Percentiles rank a stretch among this genome's conserved stretches.
These are phyloP conservation scores for Sporothrix euskadiensis DNA, from an alignment of 2,329 filamentous ascomycete species.

Conservation along the genomic window DNA sequence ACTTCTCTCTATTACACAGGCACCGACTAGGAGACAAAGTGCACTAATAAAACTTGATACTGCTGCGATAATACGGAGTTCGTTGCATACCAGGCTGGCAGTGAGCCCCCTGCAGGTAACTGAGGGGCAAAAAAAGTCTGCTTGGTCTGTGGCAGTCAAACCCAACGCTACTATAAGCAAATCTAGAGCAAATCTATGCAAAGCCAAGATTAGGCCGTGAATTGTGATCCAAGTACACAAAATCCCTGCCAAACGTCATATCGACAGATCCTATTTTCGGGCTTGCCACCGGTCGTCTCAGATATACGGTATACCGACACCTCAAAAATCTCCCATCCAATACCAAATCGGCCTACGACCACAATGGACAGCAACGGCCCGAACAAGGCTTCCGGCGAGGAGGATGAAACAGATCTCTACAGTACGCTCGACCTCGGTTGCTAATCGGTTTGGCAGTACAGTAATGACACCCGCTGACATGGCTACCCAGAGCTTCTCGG, in stretches of 20 bases:
- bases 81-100: not conserved
- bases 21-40: not conserved
- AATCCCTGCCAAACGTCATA: not conserved
- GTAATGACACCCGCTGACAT: not conserved
- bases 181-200: not conserved
- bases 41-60: not conserved
- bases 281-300: not conserved
- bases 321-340: not conserved
- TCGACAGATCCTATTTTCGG: not conserved
- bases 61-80: not conserved
- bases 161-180: not conserved
- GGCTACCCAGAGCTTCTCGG: slow-evolving; percentile 70
- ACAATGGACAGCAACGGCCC: slow-evolving; percentile 35
- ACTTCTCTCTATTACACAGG: not conserved
- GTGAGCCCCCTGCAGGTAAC: not conserved
- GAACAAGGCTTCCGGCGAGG: slow-evolving; percentile 32
- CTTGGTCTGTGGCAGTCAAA: not conserved
- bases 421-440: slow-evolving; percentile 37
- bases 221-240: not conserved
- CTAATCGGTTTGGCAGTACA: too few species aligned
- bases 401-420: slow-evolving; percentile 61
- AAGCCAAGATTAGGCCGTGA: not conserved
- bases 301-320: not conserved
- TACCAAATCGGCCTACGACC: not conserved
- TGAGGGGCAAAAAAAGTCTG: slow-evolving; percentile 29